phyloP scores from a whole-genome alignment of 1,284 basidiomycete species.

The Neolentinus lepideus region DNA sequence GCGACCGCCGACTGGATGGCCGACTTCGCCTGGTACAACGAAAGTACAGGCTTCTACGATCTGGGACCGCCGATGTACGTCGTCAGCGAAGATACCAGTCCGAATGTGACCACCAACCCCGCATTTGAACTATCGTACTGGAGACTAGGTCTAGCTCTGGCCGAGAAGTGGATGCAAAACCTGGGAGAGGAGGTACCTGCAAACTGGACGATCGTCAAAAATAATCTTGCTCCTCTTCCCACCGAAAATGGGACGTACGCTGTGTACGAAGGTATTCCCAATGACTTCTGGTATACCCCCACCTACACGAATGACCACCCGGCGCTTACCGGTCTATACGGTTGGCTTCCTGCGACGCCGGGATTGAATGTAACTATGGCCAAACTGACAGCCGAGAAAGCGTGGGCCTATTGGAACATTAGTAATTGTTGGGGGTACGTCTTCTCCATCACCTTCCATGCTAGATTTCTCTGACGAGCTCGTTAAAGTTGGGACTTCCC shows the following conservation, averaged over 20 bases:
- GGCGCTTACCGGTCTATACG: slow-evolving; percentile 45
- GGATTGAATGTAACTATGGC: slow-evolving; percentile 39
- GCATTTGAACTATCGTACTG: slow-evolving; percentile 56
- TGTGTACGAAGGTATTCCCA: slow-evolving; percentile 48
- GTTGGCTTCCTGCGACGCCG: slow-evolving; percentile 47
- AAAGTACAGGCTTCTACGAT: slow-evolving; percentile 39
- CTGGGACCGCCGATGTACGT: slow-evolving; percentile 53
- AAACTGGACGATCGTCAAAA: slow-evolving; percentile 36
- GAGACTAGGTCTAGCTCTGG: slow-evolving; percentile 41
- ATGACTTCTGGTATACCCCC: slow-evolving; percentile 44
- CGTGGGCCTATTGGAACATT: slow-evolving; percentile 49
- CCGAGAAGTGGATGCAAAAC: slow-evolving; percentile 38
- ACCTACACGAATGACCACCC: slow-evolving; percentile 52
- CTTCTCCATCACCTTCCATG: not conserved
- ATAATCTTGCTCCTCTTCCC: slow-evolving; percentile 42
- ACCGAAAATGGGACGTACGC: slow-evolving; percentile 41
- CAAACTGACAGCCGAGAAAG: slow-evolving; percentile 43
- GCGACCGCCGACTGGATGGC: slow-evolving; percentile 58
- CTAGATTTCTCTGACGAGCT: not conserved
- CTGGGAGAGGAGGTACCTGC: slow-evolving; percentile 32
- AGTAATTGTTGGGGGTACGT: slow-evolving; percentile 43
- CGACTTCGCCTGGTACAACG: slow-evolving; percentile 44
- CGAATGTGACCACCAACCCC: slow-evolving; percentile 45
- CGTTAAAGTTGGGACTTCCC: slow-evolving; percentile 50
- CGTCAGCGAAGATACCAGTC: slow-evolving; percentile 49